A percentile compares a stretch with the other conserved stretches of the same genome.
Conservation (phyloP, 352 stramenopile genomes). For the Phytophthora cactorum region DNA sequence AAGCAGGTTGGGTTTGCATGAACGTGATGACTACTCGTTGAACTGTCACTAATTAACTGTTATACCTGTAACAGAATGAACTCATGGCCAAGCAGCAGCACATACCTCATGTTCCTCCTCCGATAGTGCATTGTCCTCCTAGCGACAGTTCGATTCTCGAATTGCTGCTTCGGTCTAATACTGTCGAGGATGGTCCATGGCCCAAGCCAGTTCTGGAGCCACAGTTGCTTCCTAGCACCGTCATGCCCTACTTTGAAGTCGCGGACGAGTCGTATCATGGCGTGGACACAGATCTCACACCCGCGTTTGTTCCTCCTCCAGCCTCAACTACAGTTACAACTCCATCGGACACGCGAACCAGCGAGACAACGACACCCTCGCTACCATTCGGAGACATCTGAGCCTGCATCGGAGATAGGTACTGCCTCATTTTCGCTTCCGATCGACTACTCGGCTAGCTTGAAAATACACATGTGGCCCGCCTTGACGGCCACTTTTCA, state of each 20-base stretch:
- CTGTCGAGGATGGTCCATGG: conserved; percentile 48
- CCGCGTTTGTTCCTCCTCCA: conserved; percentile 39
- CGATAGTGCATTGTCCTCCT: conserved; percentile 22
- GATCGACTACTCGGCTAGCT: conserved; percentile 18
- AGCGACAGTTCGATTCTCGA: conserved; percentile 57
- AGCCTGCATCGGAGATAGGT: conserved; percentile 34
- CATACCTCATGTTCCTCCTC: conserved; percentile 27
- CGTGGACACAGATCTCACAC: conserved; percentile 38
- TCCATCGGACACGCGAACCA: conserved; percentile 24
- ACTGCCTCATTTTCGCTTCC: conserved; percentile 32
- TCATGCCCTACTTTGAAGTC: conserved; percentile 58
- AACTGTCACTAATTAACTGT: conserved; percentile 10
- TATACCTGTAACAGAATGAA: conserved; percentile 42
- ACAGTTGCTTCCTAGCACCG: conserved; percentile 27
- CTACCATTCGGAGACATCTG: conserved; percentile 43
- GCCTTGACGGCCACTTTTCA: conserved; percentile 26
- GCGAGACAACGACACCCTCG: conserved; percentile 23
- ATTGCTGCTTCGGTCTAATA: conserved; percentile 66
- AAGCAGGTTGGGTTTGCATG: conserved; percentile 44
- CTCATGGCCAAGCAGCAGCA: conserved; percentile 52
- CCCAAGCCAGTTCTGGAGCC: conserved; percentile 19
- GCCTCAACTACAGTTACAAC: conserved; percentile 18
- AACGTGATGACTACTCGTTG: not conserved
- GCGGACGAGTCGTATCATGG: conserved; percentile 52
- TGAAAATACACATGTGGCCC: conserved; percentile 40